These are phyloP conservation scores for Podila epigama DNA, from an alignment of 192 early-diverging fungal species.

Conservation along the genomic window DNA sequence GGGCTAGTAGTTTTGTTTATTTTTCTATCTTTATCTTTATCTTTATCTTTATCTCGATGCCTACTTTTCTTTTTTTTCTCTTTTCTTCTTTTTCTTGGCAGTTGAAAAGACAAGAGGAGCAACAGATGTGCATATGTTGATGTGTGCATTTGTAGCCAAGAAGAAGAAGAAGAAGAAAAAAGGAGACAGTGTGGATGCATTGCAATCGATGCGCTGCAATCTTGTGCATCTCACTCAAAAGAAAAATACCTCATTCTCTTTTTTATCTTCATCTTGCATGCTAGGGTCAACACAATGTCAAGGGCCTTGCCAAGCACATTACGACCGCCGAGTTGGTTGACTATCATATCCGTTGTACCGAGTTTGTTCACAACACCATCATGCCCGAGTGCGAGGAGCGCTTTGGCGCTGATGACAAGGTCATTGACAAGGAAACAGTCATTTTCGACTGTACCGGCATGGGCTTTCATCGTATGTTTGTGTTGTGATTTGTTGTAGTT, in stretches of 20 bases:
- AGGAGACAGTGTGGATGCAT: too few relatives aligned
- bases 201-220: background rate
- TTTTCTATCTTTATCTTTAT: background rate
- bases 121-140: too few relatives aligned
- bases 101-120: background rate
- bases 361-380: conserved; percentile 71
- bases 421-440: conserved; percentile 84
- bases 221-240: background rate
- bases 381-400: conserved; percentile 83
- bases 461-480: conserved; percentile 71
- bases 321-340: conserved; percentile 68
- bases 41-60: too few relatives aligned
- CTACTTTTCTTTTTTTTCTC: too few relatives aligned
- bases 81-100: background rate
- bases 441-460: conserved; percentile 94
- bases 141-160: too few relatives aligned
- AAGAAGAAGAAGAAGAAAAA: too few relatives aligned
- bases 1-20: background rate
- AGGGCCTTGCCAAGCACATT: conserved; percentile 65
- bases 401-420: conserved; percentile 56
- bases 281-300: conserved; percentile 70
- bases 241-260: background rate
- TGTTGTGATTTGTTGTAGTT: conserved; percentile 1
- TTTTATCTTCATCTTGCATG: background rate
- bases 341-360: conserved; percentile 75